Conservation (phyloP, 371 early-diverging fungal genomes). For the Gilbertella persicaria region DNA sequence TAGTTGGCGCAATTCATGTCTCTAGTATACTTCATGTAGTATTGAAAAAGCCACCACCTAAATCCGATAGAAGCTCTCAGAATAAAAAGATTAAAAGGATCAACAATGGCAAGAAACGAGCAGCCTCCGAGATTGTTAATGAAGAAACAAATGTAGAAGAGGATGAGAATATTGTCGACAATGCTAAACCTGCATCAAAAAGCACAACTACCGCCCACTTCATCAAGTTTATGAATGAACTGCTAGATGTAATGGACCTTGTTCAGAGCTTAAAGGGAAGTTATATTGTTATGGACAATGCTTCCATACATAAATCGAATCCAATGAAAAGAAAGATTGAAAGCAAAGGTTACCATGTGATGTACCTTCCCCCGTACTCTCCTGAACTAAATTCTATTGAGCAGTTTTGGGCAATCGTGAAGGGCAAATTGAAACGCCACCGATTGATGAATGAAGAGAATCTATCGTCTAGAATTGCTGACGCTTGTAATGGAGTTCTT, state of each 20-base stretch:
- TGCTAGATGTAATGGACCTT: constrained; percentile 10
- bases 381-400: constrained; percentile 1
- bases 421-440: too few relatives aligned
- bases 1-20: constrained; percentile 12
- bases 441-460: too few relatives aligned
- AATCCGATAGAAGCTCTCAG: neutral
- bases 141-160: too few relatives aligned
- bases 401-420: too few relatives aligned
- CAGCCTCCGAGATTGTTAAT: too few relatives aligned
- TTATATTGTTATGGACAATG: constrained; percentile 10
- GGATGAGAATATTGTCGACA: constrained; percentile 8
- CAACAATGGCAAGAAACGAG: constrained; percentile 8
- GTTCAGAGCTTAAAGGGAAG: constrained; percentile 9
- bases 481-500: too few relatives aligned
- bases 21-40: constrained; percentile 11
- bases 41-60: constrained; percentile 15
- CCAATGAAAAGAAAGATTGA: constrained; percentile 5
- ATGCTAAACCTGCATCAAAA: constrained; percentile 7
- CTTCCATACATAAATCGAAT: constrained; percentile 8
- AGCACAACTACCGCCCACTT: constrained; percentile 16
- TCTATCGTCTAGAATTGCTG: too few relatives aligned
- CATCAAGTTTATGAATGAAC: constrained; percentile 13
- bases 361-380: neutral
- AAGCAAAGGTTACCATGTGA: constrained; percentile 11
- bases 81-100: constrained; percentile 16